Percentiles rank a stretch among this genome's conserved stretches.
Conservation (phyloP, 2,329 filamentous ascomycete species). For the Arthrobotrys conoides region DNA sequence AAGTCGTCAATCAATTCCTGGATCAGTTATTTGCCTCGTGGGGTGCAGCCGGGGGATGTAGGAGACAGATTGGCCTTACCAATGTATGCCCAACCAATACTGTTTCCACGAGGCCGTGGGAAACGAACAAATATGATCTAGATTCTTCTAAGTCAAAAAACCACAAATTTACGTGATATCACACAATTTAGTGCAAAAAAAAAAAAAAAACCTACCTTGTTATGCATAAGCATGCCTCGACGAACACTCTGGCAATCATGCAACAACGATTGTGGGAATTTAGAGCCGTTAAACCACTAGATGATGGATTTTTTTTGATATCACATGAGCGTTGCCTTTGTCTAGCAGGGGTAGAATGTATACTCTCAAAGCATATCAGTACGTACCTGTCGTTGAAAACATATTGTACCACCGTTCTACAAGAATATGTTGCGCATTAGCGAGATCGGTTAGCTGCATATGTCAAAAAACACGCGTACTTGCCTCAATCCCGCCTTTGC, state of each 20-base stretch:
- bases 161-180: constrained; percentile 1
- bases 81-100: constrained; percentile 55
- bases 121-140: constrained; percentile 62
- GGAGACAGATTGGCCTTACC: constrained; percentile 43
- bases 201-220: constrained; percentile 75
- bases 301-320: constrained; percentile 31
- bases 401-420: constrained; percentile 84
- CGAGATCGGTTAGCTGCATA: constrained; percentile 62
- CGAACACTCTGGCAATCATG: constrained; percentile 82
- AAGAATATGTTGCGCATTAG: constrained; percentile 64
- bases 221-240: constrained; percentile 84
- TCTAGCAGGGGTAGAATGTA: constrained; percentile 12
- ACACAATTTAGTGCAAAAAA: constrained; percentile 54
- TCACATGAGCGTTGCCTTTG: constrained; percentile 44
- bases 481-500: constrained; percentile 75
- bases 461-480: constrained; percentile 65
- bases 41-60: neutral
- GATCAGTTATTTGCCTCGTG: constrained; percentile 13
- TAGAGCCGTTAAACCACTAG: constrained; percentile 77
- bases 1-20: constrained; percentile 79
- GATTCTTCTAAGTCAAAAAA: constrained; percentile 27
- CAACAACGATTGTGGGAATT: constrained; percentile 80
- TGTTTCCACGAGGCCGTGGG: constrained; percentile 25
- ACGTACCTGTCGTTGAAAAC: constrained; percentile 71
- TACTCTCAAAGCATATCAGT: constrained; percentile 13